These are phyloP conservation scores for Asterionellopsis glacialis DNA, from an alignment of 108 stramenopile species.

Conservation along the genomic window DNA sequence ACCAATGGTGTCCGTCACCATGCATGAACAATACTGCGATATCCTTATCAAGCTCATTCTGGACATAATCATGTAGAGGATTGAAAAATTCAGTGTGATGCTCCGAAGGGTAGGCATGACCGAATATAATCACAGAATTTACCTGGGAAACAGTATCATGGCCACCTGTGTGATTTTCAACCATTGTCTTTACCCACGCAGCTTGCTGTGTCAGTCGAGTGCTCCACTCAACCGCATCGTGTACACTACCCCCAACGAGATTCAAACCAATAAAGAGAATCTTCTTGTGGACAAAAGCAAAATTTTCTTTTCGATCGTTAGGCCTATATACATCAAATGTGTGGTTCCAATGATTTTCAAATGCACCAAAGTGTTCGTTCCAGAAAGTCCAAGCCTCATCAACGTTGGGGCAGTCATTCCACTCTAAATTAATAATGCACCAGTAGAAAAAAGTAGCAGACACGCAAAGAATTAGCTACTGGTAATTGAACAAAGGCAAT, in stretches of 20 bases:
- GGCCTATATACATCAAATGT: conserved; percentile 14
- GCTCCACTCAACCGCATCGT: conserved; percentile 19
- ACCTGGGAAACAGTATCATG: neutral
- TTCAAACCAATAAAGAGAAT: conserved; percentile 34
- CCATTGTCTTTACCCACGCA: conserved; percentile 19
- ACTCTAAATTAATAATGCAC: neutral
- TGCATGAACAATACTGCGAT: conserved; percentile 30
- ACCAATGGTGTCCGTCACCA: conserved; percentile 25
- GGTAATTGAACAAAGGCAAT: neutral
- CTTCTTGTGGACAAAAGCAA: conserved; percentile 30
- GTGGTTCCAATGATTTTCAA: conserved; percentile 27
- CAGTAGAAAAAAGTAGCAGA: neutral
- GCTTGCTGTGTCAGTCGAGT: conserved; percentile 13
- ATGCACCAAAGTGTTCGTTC: conserved; percentile 16
- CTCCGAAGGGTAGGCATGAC: conserved; percentile 19
- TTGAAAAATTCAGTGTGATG: conserved; percentile 19
- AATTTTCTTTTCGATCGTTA: conserved; percentile 14
- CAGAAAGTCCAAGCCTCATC: conserved; percentile 22
- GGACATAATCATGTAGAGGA: conserved; percentile 13
- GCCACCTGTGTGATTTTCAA: conserved; percentile 5
- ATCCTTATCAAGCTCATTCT: conserved; percentile 9
- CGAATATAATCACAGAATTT: conserved; percentile 30
- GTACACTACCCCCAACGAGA: conserved; percentile 20
- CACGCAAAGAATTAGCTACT: neutral
- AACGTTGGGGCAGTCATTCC: conserved; percentile 29